These are phyloP conservation scores for Sporothrix schenckii DNA, from an alignment of 2,329 filamentous ascomycete species.

Conservation along the genomic window DNA sequence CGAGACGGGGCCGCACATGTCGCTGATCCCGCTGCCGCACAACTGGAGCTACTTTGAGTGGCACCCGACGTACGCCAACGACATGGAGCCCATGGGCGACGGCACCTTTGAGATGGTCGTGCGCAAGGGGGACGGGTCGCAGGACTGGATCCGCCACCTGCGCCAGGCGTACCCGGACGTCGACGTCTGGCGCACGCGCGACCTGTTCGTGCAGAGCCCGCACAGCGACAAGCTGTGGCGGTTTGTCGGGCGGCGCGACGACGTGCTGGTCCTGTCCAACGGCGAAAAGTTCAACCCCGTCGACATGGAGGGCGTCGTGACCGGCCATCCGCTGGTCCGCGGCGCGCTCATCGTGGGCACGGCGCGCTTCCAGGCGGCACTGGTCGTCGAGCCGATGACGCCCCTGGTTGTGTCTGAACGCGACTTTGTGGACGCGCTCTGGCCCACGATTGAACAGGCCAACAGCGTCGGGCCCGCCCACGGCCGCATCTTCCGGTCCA, in stretches of 20 bases:
- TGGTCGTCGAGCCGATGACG: constrained; percentile 51
- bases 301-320: constrained; percentile 49
- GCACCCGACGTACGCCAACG: constrained; percentile 36
- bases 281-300: constrained; percentile 57
- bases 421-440: constrained; percentile 48
- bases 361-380: constrained; percentile 50
- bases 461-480: constrained; percentile 52
- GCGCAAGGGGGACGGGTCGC: constrained; percentile 30
- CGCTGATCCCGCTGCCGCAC: constrained; percentile 35
- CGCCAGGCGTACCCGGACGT: constrained; percentile 32
- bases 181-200: constrained; percentile 36
- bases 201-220: constrained; percentile 57
- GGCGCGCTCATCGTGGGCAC: constrained; percentile 52
- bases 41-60: constrained; percentile 38
- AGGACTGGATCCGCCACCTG: constrained; percentile 32
- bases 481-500: constrained; percentile 49
- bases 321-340: constrained; percentile 46
- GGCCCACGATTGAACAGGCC: constrained; percentile 49
- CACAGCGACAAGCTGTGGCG: constrained; percentile 50
- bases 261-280: constrained; percentile 55
- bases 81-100: constrained; percentile 35
- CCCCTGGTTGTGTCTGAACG: background rate
- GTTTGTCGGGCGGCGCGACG: constrained; percentile 44
- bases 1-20: constrained; percentile 35
- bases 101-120: constrained; percentile 36